Percentiles rank a stretch among this genome's conserved stretches.
Evolutionary conservation across 2,329 filamentous ascomycete genomes (phyloP).

Genomic region (Penicillium expansum): DNA sequence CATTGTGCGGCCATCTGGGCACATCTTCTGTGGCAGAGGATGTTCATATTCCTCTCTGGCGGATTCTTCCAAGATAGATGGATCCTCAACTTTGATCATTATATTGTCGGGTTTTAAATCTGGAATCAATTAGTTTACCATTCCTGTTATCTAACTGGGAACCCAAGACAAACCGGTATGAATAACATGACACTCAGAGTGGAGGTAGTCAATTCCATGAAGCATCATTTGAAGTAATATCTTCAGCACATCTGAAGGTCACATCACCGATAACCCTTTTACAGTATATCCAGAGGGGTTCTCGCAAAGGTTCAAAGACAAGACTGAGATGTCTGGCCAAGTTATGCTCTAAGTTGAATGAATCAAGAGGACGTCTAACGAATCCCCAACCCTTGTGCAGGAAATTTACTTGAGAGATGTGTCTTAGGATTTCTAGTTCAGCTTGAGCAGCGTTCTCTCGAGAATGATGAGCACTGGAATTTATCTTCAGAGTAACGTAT

Average conservation of each 20-base stretch:
- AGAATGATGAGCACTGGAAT: neutral
- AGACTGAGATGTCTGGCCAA: neutral
- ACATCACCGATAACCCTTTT: neutral
- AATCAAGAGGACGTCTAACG: neutral
- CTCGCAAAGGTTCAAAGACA: neutral
- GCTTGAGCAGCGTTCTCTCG: neutral
- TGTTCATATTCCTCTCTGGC: conserved; percentile 29
- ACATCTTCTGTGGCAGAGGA: conserved; percentile 31
- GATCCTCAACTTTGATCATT: conserved; percentile 34
- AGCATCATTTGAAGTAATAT: conserved; percentile 35
- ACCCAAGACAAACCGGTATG: conserved; percentile 39
- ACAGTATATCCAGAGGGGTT: neutral
- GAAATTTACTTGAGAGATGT: neutral
- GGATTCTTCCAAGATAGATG: conserved; percentile 20
- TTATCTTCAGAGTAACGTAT: neutral
- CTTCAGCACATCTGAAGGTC: conserved; percentile 29
- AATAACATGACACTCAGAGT: conserved; percentile 43
- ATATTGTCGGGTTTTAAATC: conserved; percentile 38
- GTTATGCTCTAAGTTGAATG: neutral
- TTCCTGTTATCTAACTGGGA: neutral
- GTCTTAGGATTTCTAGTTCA: neutral
- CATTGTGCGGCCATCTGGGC: conserved; percentile 31
- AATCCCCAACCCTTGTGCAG: neutral
- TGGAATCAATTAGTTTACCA: conserved; percentile 3
- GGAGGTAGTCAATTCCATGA: conserved; percentile 43